phyloP scores from a whole-genome alignment of 805 yeast genomes.

The Yarrowia sp. region DNA sequence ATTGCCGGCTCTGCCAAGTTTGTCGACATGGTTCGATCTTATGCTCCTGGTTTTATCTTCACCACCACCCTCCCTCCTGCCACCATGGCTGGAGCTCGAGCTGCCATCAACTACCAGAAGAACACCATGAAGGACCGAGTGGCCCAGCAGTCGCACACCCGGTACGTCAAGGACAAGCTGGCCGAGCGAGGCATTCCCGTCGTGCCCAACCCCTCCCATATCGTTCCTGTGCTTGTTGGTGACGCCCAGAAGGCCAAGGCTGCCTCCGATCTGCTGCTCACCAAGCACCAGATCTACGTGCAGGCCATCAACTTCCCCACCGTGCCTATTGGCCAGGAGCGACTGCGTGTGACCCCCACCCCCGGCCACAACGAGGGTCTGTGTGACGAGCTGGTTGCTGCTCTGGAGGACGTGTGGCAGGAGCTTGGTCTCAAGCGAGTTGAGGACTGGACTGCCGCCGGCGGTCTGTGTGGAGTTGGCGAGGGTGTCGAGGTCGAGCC shows the following conservation, averaged over 20 bases:
- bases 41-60: slow-evolving; percentile 95
- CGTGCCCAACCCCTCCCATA: slow-evolving; percentile 95
- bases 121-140: slow-evolving; percentile 71
- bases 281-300: slow-evolving; percentile 83
- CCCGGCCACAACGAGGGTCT: slow-evolving; percentile 87
- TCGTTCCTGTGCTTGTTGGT: slow-evolving; percentile 92
- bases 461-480: slow-evolving; percentile 94
- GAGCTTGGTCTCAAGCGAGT: slow-evolving; percentile 72
- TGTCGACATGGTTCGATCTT: slow-evolving; percentile 94
- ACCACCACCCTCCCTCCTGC: slow-evolving; percentile 98
- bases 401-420: slow-evolving; percentile 76
- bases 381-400: slow-evolving; percentile 68
- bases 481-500: slow-evolving; percentile 52
- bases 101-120: slow-evolving; percentile 83
- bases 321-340: slow-evolving; percentile 91
- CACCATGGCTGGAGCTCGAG: slow-evolving; percentile 89
- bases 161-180: slow-evolving; percentile 75
- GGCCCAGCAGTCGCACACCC: slow-evolving; percentile 78
- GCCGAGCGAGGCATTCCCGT: slow-evolving; percentile 81
- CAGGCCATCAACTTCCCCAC: slow-evolving; percentile 99
- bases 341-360: slow-evolving; percentile 97
- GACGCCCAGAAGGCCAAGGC: slow-evolving; percentile 87
- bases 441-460: slow-evolving; percentile 68
- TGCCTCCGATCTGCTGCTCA: slow-evolving; percentile 85
- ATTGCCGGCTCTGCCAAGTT: slow-evolving; percentile 81